Percentiles rank a stretch among this genome's conserved stretches.
Conservation (phyloP, 2,329 filamentous ascomycete genomes). For the Pseudocercospora macadamiae region DNA sequence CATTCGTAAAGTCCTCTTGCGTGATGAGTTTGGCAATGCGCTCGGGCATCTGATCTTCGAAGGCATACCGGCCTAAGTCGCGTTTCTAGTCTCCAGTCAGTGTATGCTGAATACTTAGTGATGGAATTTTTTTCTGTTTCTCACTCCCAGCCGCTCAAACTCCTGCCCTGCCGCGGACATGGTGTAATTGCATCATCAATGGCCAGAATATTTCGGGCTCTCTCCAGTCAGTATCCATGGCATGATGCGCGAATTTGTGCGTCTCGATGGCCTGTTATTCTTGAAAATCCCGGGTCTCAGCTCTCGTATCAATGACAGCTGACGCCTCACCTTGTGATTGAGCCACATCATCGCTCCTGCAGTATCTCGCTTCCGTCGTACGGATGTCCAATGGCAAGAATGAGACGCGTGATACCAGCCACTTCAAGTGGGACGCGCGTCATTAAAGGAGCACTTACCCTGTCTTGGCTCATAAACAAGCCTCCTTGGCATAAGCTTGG, state of each 20-base stretch:
- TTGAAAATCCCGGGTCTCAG: neutral
- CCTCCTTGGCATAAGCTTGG: neutral
- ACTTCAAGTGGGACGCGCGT: neutral
- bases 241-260: neutral
- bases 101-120: neutral
- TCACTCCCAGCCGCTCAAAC: constrained; percentile 15
- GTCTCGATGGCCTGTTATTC: neutral
- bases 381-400: neutral
- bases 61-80: constrained; percentile 50
- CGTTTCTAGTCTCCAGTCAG: constrained; percentile 37
- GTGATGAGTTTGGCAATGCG: constrained; percentile 36
- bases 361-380: neutral
- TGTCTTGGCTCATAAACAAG: neutral
- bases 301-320: neutral
- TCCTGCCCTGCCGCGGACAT: constrained; percentile 4
- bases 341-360: neutral
- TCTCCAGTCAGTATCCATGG: neutral
- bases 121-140: neutral
- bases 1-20: constrained; percentile 37
- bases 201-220: neutral
- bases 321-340: neutral
- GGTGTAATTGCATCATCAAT: neutral
- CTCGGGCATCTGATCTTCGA: constrained; percentile 48
- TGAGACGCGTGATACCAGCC: neutral
- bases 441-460: neutral